Percentiles rank a stretch among this genome's conserved stretches.
Evolutionary conservation across 441 rosid genomes (phyloP).

Genomic region (Pelargonium exstipulatum): DNA sequence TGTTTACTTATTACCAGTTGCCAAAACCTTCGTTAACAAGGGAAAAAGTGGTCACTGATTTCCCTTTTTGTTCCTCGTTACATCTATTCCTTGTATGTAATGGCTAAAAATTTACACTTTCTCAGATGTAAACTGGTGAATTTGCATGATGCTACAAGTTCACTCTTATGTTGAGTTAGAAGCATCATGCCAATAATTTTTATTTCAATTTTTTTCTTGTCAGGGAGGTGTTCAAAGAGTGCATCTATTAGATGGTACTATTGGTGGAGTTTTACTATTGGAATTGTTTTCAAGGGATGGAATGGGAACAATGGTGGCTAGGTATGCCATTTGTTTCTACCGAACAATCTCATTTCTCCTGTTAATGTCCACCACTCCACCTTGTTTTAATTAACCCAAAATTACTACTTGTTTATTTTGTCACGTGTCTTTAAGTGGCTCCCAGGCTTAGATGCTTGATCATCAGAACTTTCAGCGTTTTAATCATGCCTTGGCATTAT

Average conservation of each 20-base stretch:
- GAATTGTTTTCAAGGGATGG: constrained; percentile 97
- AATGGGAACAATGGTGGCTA: constrained; percentile 98
- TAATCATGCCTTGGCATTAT: neutral
- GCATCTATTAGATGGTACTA: constrained; percentile 89
- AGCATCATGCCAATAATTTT: constrained; percentile 12
- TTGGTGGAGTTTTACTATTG: constrained; percentile 75
- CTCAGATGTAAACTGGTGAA: no score
- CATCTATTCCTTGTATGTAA: no score
- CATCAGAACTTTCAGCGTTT: neutral
- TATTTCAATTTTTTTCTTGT: constrained; percentile 19
- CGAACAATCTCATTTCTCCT: neutral
- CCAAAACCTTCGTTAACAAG: no score
- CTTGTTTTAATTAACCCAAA: neutral
- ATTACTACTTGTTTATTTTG: neutral
- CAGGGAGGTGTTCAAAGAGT: constrained; percentile 98
- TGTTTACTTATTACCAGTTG: no score
- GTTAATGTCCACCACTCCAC: neutral
- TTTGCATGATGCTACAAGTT: no score
- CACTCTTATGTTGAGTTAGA: neutral
- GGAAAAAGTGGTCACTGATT: no score
- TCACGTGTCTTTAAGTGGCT: neutral
- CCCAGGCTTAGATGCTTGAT: neutral
- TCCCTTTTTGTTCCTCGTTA: no score
- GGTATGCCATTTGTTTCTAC: constrained; percentile 41
- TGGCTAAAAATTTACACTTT: no score